phyloP scores from a whole-genome alignment of 768 basidiomycete species.

The Candolleomyces eurysporus region DNA sequence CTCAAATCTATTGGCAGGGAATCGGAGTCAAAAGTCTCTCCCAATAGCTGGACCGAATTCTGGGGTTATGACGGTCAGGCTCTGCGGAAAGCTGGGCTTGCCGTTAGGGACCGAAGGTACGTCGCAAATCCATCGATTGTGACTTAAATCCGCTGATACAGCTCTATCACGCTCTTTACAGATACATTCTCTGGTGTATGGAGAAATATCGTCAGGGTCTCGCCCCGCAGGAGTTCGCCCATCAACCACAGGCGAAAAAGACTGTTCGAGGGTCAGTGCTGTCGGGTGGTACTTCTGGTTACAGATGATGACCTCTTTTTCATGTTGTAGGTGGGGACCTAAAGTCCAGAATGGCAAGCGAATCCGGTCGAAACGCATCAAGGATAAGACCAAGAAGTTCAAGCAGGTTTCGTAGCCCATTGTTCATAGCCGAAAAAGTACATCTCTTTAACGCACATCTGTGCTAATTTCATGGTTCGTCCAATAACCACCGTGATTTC shows the following conservation, averaged over 20 bases:
- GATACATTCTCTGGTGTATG: slow-evolving; percentile 86
- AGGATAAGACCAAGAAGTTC: slow-evolving; percentile 26
- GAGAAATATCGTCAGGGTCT: slow-evolving; percentile 67
- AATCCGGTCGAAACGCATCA: slow-evolving; percentile 61
- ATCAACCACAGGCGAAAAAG: slow-evolving; percentile 68
- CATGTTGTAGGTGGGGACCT: slow-evolving; percentile 62
- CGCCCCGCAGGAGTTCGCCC: slow-evolving; percentile 58
- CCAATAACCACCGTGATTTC: neutral
- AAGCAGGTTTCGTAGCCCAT: neutral
- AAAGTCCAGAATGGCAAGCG: slow-evolving; percentile 71
- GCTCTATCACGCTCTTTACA: slow-evolving; percentile 21
- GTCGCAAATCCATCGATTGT: slow-evolving; percentile 17
- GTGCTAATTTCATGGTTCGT: neutral
- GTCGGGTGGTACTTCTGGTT: too few species aligned
- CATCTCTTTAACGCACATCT: neutral
- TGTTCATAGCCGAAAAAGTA: neutral
- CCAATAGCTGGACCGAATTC: slow-evolving; percentile 70
- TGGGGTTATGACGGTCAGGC: slow-evolving; percentile 59
- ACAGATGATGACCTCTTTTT: neutral
- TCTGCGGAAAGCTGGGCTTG: slow-evolving; percentile 64
- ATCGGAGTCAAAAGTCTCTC: slow-evolving; percentile 59
- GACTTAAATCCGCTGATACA: neutral
- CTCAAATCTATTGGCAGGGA: slow-evolving; percentile 73
- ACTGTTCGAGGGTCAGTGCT: slow-evolving; percentile 71
- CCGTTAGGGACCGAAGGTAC: slow-evolving; percentile 69